Evolutionary conservation across 176 grass and related monocot genomes (phyloP).

Genomic region (Hyparrhenia diplandra): DNA sequence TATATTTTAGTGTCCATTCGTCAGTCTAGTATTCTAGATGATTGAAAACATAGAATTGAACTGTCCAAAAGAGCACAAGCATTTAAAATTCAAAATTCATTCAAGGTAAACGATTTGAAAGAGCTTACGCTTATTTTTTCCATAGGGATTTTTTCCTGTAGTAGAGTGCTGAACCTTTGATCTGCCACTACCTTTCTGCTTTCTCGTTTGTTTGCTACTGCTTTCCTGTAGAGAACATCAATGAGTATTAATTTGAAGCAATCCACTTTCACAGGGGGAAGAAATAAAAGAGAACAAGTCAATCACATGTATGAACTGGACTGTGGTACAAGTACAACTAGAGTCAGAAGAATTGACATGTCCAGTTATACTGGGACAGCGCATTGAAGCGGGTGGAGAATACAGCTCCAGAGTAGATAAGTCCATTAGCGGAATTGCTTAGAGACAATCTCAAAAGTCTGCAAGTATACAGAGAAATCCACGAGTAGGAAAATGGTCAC

Average conservation of each 20-base stretch:
- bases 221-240: slow-evolving; percentile 28
- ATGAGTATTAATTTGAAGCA: background rate
- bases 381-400: background rate
- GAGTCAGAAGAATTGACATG: background rate
- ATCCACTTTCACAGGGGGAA: background rate
- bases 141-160: slow-evolving; percentile 22
- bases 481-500: background rate
- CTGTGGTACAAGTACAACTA: background rate
- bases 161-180: slow-evolving; percentile 4
- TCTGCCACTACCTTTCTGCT: slow-evolving; percentile 33
- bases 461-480: background rate
- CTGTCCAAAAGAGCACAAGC: background rate
- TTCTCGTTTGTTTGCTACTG: slow-evolving; percentile 24
- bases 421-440: background rate
- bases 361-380: background rate
- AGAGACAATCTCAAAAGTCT: background rate
- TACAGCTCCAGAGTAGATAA: background rate
- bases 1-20: background rate
- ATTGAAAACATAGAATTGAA: background rate
- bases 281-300: background rate
- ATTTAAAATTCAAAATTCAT: background rate
- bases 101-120: background rate
- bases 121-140: slow-evolving; percentile 43
- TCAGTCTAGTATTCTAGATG: background rate
- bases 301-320: background rate